Evolutionary conservation across 2,329 filamentous ascomycete species (phyloP).

Genomic region (Boeremia exigua): DNA sequence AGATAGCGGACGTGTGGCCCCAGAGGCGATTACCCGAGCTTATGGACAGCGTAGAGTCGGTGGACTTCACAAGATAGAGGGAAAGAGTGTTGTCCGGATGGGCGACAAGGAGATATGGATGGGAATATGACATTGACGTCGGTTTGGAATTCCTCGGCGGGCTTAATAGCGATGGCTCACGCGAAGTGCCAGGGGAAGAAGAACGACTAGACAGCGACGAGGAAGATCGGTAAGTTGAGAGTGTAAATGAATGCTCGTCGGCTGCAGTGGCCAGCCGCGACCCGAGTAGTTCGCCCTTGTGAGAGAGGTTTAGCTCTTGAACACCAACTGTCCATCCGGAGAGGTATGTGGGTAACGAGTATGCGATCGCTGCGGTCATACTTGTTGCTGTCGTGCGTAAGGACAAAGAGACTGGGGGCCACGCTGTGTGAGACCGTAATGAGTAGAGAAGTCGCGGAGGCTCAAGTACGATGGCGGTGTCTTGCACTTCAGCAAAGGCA

Average conservation of each 20-base stretch:
- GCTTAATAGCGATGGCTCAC: conserved; percentile 25
- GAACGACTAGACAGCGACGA: conserved; percentile 36
- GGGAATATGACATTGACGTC: conserved; percentile 62
- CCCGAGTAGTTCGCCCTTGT: conserved; percentile 54
- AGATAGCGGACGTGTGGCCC: conserved; percentile 91
- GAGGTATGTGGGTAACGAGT: conserved; percentile 76
- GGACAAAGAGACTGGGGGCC: conserved; percentile 80
- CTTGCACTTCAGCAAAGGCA: conserved; percentile 55
- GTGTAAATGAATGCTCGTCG: conserved; percentile 54
- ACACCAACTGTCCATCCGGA: conserved; percentile 88
- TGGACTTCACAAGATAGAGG: conserved; percentile 80
- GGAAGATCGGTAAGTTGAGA: conserved; percentile 38
- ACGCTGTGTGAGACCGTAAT: conserved; percentile 79
- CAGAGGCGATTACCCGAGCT: conserved; percentile 78
- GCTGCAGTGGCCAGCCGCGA: conserved; percentile 60
- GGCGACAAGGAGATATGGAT: conserved; percentile 85
- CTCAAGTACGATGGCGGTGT: conserved; percentile 20
- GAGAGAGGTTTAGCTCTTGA: conserved; percentile 80
- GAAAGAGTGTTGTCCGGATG: conserved; percentile 88
- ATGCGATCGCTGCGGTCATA: conserved; percentile 84
- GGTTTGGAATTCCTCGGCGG: conserved; percentile 47
- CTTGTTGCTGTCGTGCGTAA: conserved; percentile 70
- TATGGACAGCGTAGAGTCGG: conserved; percentile 68
- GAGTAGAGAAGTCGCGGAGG: conserved; percentile 73
- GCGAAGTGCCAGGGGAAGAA: conserved; percentile 33